These are phyloP conservation scores for Ustilago cynodontis DNA, from an alignment of 1,284 basidiomycete species.

Conservation along the genomic window DNA sequence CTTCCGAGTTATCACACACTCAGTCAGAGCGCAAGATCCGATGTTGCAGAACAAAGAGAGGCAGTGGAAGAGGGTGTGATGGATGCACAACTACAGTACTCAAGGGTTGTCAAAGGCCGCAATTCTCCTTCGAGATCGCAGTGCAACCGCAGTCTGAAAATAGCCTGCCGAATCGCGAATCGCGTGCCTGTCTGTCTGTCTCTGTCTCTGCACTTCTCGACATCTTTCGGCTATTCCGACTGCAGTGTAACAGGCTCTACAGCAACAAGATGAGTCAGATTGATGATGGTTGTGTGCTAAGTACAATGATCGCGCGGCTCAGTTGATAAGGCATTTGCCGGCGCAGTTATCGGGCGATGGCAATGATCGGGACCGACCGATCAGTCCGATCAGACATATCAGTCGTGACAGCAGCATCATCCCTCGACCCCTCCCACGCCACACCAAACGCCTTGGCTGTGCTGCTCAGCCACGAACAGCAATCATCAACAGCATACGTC, in stretches of 20 bases:
- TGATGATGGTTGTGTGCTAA: too few species aligned
- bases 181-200: background rate
- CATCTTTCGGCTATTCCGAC: conserved; percentile 2
- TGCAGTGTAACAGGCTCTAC: too few species aligned
- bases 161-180: background rate
- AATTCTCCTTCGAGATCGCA: conserved; percentile 3
- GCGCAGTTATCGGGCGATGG: too few species aligned
- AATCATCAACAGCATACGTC: background rate
- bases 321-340: too few species aligned
- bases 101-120: background rate
- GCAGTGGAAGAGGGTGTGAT: background rate
- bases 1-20: background rate
- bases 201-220: background rate
- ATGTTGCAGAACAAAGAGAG: background rate
- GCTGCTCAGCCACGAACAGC: background rate
- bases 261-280: too few species aligned
- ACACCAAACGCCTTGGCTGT: background rate
- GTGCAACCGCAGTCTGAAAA: conserved; percentile 1
- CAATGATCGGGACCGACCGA: too few species aligned
- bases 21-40: background rate
- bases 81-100: background rate
- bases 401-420: too few species aligned
- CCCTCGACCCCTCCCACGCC: background rate
- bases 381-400: too few species aligned
- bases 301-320: too few species aligned